phyloP scores from a whole-genome alignment of 2,329 filamentous ascomycete genomes.

The Alternaria solani region DNA sequence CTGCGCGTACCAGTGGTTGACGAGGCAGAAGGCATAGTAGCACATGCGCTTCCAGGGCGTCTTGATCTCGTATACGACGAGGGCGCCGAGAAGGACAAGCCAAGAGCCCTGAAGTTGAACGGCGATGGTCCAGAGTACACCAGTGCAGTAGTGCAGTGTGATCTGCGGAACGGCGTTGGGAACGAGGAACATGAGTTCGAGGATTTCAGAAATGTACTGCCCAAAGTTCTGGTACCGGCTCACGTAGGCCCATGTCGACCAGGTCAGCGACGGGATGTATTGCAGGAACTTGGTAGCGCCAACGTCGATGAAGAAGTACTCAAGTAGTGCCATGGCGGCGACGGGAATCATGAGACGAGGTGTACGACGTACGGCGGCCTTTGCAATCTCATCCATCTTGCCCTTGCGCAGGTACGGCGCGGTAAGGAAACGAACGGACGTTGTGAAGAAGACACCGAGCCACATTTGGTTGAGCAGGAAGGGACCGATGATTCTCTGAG shows the following conservation, averaged over 20 bases:
- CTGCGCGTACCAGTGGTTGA: constrained; percentile 58
- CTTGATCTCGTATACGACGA: constrained; percentile 57
- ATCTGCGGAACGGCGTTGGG: constrained; percentile 59
- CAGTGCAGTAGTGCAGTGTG: constrained; percentile 59
- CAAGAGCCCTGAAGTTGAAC: constrained; percentile 59
- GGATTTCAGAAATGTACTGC: constrained; percentile 54
- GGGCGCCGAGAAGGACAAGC: constrained; percentile 53
- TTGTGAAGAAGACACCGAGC: constrained; percentile 60
- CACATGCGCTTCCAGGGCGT: constrained; percentile 57
- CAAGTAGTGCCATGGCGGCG: constrained; percentile 53
- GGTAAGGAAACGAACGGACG: constrained; percentile 57
- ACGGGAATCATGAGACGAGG: constrained; percentile 59
- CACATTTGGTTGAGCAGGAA: constrained; percentile 58
- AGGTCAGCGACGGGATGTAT: constrained; percentile 57
- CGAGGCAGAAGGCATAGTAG: constrained; percentile 55
- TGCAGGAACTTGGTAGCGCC: constrained; percentile 55
- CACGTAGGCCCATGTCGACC: constrained; percentile 59
- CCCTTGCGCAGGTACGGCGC: constrained; percentile 55
- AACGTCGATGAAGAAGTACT: constrained; percentile 58
- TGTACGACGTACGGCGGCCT: constrained; percentile 55
- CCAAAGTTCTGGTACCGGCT: constrained; percentile 52
- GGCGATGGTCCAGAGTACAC: constrained; percentile 61
- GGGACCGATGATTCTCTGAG: constrained; percentile 53
- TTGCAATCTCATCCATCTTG: constrained; percentile 54
- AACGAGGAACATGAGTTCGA: constrained; percentile 58